Base-by-base conservation (phyloP, 495 filamentous ascomycete species). In the Lepraria neglecta region DNA sequence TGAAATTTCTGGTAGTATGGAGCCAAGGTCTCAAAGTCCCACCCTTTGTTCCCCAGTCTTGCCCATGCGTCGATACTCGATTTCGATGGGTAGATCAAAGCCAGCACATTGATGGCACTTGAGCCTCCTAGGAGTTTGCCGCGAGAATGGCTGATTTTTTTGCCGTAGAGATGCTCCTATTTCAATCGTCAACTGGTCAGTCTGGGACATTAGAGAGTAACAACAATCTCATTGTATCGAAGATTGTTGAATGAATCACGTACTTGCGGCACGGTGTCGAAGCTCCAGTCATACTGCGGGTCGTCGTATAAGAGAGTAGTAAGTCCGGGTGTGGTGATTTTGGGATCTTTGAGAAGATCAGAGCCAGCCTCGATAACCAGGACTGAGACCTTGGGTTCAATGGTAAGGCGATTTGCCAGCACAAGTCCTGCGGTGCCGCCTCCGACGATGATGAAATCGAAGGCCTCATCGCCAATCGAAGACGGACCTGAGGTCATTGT, bases 61-160 rank as follows among this genome's bases (percentile, higher is more conserved):
- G 64, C 74, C 82, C 82, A 84, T n/a, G 77, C 72, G 59, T 84
- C 74, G n/a, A 84, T 71, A 19, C 70, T 74, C 2, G 67, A 73
- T 14, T 69, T 70, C 1, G 76, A 76, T 0, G 73, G 74, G 14
- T 69, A 63, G 14, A 69, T 61, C 31, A 65, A 72, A 14, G 56
- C 58, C 46, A 65, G 35, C 12, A 65, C 66, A 57, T 76, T 76
- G 62, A 74, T 72, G 0, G 66, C 65, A 14, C 70, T 72, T 5
- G 68, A 69, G n/a, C 74, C 72, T n/a, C 74, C 71, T 5, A 76
- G 64, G 7, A 72, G 48, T 30, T 66, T 68, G 5, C 74, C 74
- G 4, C 68, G 67, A 0, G 67, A 60, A 28, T 72, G 69, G 11
- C 67, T 53, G n/a, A 67, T 52, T 14, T 28, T 30, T 6, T 73